These are phyloP conservation scores for Yarrowia sp. DNA, from an alignment of 805 yeast species.

Conservation along the genomic window DNA sequence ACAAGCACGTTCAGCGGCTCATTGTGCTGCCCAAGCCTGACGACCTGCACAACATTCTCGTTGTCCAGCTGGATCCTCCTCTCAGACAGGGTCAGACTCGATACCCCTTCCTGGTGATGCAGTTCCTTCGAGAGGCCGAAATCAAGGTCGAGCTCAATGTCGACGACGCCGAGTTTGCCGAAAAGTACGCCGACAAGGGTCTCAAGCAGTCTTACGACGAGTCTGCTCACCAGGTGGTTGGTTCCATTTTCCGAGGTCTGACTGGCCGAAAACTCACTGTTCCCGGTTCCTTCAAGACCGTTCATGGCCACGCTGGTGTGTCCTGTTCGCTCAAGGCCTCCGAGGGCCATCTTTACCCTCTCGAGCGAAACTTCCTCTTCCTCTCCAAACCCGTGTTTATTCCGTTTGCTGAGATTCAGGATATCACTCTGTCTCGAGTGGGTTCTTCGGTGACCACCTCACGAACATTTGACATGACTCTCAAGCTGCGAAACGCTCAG, in stretches of 20 bases:
- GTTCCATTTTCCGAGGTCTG: constrained; percentile 84
- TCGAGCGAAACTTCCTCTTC: constrained; percentile 85
- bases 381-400: constrained; percentile 91
- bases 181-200: constrained; percentile 63
- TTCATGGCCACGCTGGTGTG: constrained; percentile 78
- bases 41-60: constrained; percentile 81
- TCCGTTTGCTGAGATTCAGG: constrained; percentile 76
- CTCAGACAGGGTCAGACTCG: constrained; percentile 97
- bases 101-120: constrained; percentile 87
- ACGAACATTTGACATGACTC: constrained; percentile 89
- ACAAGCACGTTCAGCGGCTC: constrained; percentile 81
- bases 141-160: constrained; percentile 84
- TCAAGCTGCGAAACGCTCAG: constrained; percentile 60
- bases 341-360: constrained; percentile 90
- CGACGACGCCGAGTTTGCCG: constrained; percentile 74
- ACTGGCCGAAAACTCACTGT: constrained; percentile 80
- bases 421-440: constrained; percentile 80
- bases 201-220: constrained; percentile 73
- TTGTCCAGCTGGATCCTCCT: constrained; percentile 94
- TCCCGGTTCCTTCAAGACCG: constrained; percentile 78
- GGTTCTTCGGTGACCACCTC: constrained; percentile 73
- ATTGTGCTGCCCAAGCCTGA: constrained; percentile 93
- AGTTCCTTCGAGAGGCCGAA: constrained; percentile 86
- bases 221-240: constrained; percentile 78
- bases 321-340: constrained; percentile 91